Percentiles rank a stretch among this genome's conserved stretches.
Evolutionary conservation across 805 yeast species (phyloP).

Genomic region (Saturnispora bothae): DNA sequence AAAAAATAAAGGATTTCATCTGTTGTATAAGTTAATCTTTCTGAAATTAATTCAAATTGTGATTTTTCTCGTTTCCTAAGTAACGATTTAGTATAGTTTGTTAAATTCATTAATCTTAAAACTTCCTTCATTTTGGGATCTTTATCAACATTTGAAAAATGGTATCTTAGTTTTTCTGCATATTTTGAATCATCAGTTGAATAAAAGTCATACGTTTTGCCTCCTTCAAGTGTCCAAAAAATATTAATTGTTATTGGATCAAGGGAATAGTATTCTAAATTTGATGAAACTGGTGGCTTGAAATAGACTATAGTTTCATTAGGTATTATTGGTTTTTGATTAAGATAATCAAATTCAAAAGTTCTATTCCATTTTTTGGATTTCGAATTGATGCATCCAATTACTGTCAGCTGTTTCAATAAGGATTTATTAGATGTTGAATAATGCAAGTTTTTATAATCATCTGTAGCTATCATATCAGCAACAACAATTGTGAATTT

Average conservation of each 20-base stretch:
- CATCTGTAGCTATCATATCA: conserved; percentile 15
- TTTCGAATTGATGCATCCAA: conserved; percentile 22
- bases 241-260: conserved; percentile 62
- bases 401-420: conserved; percentile 17
- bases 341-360: conserved; percentile 13
- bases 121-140: conserved; percentile 18
- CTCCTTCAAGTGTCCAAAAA: conserved; percentile 25
- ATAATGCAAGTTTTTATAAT: conserved; percentile 12
- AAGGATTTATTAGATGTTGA: conserved; percentile 13
- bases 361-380: conserved; percentile 8
- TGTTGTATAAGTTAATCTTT: background rate
- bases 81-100: conserved; percentile 20
- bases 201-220: conserved; percentile 9
- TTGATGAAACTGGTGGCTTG: conserved; percentile 58
- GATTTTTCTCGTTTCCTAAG: conserved; percentile 9
- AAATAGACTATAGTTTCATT: conserved; percentile 36
- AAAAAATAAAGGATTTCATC: conserved; percentile 4
- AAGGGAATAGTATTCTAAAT: conserved; percentile 68
- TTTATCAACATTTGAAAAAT: conserved; percentile 10
- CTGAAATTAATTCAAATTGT: background rate
- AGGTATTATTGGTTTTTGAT: conserved; percentile 12
- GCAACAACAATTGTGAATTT: conserved; percentile 18
- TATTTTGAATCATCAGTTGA: conserved; percentile 17
- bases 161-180: conserved; percentile 21
- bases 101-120: conserved; percentile 23